A percentile compares a stretch with the other conserved stretches of the same genome.
Conservation (phyloP, 2,329 filamentous ascomycete species). For the Trichoderma koningii region DNA sequence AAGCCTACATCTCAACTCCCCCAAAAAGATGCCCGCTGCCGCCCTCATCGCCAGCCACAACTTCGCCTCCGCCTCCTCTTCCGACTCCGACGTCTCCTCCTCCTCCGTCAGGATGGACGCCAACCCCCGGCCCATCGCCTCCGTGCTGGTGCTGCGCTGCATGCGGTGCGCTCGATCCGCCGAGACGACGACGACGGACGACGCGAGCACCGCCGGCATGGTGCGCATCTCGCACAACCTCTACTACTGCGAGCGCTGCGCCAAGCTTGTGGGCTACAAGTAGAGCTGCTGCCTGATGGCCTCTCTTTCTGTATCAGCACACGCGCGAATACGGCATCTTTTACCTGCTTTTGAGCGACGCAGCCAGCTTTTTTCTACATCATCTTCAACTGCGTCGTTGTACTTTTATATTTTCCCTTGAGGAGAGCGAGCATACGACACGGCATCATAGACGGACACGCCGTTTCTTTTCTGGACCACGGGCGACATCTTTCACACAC, state of each 20-base stretch:
- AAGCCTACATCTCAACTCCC: too few species aligned
- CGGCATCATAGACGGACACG: neutral
- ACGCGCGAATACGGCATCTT: neutral
- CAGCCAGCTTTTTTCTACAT: too few species aligned
- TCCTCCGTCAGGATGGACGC: constrained; percentile 54
- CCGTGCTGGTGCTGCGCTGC: constrained; percentile 63
- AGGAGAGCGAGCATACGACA: neutral
- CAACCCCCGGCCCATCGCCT: constrained; percentile 48
- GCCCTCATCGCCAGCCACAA: constrained; percentile 29
- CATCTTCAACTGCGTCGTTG: neutral
- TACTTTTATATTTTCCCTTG: neutral
- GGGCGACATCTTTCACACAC: neutral
- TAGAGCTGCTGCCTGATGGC: constrained; percentile 37
- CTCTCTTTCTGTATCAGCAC: neutral
- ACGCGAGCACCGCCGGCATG: constrained; percentile 61
- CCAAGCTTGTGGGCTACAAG: constrained; percentile 64
- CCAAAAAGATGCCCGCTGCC: constrained; percentile 23
- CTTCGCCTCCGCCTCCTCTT: constrained; percentile 38
- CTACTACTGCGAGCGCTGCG: constrained; percentile 67
- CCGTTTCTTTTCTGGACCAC: neutral
- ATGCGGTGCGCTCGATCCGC: constrained; percentile 62
- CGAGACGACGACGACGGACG: constrained; percentile 63
- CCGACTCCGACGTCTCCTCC: constrained; percentile 48
- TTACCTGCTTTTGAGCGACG: too few species aligned
- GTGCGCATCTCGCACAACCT: constrained; percentile 65